These are phyloP conservation scores for Mikania micrantha DNA, from an alignment of 129 eudicot genomes.

Conservation along the genomic window DNA sequence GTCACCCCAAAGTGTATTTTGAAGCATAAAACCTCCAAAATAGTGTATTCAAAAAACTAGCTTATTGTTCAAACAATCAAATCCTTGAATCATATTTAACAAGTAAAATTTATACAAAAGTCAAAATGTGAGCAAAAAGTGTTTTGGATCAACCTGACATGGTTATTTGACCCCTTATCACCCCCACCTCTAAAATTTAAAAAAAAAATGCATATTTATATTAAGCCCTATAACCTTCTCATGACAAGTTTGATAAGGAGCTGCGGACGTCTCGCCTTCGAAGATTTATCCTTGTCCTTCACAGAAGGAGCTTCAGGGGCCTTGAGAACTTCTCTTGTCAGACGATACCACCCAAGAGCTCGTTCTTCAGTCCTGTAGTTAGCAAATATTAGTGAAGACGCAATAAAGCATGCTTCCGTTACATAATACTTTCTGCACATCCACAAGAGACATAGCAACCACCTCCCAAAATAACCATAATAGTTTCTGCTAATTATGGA, in stretches of 20 bases:
- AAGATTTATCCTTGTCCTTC: slow-evolving; percentile 67
- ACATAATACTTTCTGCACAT: slow-evolving; percentile 3
- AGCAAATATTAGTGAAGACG: slow-evolving; percentile 7
- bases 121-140: not conserved
- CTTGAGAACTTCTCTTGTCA: slow-evolving; percentile 82
- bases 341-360: slow-evolving; percentile 94
- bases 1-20: not conserved
- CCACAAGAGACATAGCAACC: slow-evolving; percentile 7
- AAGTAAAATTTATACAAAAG: not conserved
- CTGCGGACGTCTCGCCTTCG: slow-evolving; percentile 81
- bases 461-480: not conserved
- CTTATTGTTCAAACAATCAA: not conserved
- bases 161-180: not conserved
- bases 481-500: not conserved
- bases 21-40: too few species aligned
- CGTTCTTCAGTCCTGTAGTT: slow-evolving; percentile 77
- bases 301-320: slow-evolving; percentile 68
- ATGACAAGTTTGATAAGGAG: slow-evolving; percentile 92
- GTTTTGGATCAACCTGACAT: not conserved
- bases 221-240: slow-evolving; percentile 60
- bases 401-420: not conserved
- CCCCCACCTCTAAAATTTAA: not conserved
- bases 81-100: not conserved
- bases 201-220: slow-evolving; percentile 3
- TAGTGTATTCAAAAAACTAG: too few species aligned